phyloP scores from a whole-genome alignment of 2,329 filamentous ascomycete species.

The Calonectria hawksworthii region DNA sequence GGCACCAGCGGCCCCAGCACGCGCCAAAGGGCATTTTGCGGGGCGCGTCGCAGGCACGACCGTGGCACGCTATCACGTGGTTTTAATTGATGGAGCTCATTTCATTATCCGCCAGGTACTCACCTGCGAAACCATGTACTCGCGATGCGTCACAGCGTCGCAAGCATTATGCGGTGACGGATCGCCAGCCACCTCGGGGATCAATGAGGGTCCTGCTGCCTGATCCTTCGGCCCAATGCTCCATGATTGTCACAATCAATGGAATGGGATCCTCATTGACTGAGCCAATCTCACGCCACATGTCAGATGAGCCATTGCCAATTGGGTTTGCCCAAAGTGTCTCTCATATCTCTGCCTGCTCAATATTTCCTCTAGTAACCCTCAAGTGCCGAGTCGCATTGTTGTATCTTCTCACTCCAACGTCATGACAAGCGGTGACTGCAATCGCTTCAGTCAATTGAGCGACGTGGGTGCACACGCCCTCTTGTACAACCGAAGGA shows the following conservation, averaged over 20 bases:
- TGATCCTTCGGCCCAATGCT: conserved; percentile 14
- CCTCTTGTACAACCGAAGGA: neutral
- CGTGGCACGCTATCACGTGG: conserved; percentile 47
- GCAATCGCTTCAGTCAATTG: neutral
- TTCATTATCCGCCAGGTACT: neutral
- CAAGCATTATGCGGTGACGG: conserved; percentile 3
- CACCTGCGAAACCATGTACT: neutral
- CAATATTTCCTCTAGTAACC: neutral
- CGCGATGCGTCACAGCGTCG: neutral
- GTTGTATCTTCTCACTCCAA: neutral
- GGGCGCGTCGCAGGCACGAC: conserved; percentile 35
- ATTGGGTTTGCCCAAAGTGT: neutral
- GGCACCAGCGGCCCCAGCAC: conserved; percentile 48
- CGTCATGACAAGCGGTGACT: neutral
- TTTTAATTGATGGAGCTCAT: neutral
- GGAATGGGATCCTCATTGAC: neutral
- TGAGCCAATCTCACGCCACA: neutral
- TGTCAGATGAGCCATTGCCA: neutral
- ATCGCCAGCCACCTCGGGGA: neutral
- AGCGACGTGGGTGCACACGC: no score
- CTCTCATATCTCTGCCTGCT: neutral
- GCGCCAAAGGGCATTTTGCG: conserved; percentile 22
- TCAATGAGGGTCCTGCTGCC: conserved; percentile 25
- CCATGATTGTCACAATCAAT: neutral
- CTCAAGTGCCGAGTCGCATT: neutral